Conservation (phyloP, 371 early-diverging fungal species). For the Rhizopus microsporus region DNA sequence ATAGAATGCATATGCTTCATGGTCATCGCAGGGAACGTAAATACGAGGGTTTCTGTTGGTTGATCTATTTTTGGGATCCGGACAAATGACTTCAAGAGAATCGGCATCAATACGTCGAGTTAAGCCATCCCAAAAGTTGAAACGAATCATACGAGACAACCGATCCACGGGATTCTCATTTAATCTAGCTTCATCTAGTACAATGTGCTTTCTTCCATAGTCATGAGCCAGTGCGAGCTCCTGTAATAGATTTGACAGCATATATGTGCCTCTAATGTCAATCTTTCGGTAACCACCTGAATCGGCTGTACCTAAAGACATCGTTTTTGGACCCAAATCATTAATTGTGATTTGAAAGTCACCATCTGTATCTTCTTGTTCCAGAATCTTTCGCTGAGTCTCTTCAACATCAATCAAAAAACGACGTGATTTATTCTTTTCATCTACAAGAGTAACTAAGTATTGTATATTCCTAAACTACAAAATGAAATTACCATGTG, state of each 20-base stretch:
- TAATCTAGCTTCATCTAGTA: constrained; percentile 84
- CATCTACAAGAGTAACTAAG: constrained; percentile 53
- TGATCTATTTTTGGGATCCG: constrained; percentile 91
- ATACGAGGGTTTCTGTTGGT: constrained; percentile 82
- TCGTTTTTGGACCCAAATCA: constrained; percentile 90
- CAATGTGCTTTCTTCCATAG: constrained; percentile 82
- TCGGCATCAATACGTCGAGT: constrained; percentile 93
- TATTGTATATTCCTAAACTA: constrained; percentile 5
- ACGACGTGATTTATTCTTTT: constrained; percentile 70
- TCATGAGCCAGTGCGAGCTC: constrained; percentile 92
- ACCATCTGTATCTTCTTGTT: constrained; percentile 95
- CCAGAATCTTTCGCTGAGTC: constrained; percentile 76
- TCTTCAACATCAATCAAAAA: constrained; percentile 88
- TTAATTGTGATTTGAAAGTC: constrained; percentile 94
- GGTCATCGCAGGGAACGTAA: constrained; percentile 87
- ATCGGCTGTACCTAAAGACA: constrained; percentile 85
- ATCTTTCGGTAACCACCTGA: constrained; percentile 85
- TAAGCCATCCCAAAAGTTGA: constrained; percentile 93
- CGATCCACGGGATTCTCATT: constrained; percentile 95
- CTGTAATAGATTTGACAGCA: constrained; percentile 91
- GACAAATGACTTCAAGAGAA: constrained; percentile 87
- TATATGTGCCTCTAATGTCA: constrained; percentile 93
- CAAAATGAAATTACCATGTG: constrained; percentile 40
- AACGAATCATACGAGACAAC: constrained; percentile 86
- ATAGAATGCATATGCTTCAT: constrained; percentile 80